phyloP scores from a whole-genome alignment of 1,139 yeast genomes.

The Candida sanyaensis region DNA sequence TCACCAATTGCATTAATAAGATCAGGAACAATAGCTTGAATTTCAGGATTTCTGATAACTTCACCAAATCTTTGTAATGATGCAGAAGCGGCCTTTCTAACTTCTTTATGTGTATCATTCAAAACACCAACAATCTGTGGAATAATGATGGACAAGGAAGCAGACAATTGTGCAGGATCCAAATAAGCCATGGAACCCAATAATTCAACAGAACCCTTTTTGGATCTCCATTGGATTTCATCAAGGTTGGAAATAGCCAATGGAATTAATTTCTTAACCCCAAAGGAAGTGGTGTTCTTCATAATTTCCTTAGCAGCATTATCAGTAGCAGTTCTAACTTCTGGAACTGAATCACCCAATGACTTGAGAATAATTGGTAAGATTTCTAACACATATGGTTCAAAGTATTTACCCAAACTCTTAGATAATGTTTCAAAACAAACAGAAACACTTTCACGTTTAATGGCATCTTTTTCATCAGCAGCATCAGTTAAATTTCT shows the following conservation, averaged over 20 bases:
- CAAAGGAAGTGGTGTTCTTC: slow-evolving; percentile 90
- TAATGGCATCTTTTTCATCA: slow-evolving; percentile 75
- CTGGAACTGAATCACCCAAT: slow-evolving; percentile 81
- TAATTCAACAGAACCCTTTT: slow-evolving; percentile 94
- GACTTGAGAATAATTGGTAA: slow-evolving; percentile 78
- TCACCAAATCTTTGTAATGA: slow-evolving; percentile 92
- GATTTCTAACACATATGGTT: slow-evolving; percentile 90
- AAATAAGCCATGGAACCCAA: slow-evolving; percentile 97
- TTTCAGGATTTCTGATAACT: slow-evolving; percentile 96
- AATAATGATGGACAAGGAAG: slow-evolving; percentile 83
- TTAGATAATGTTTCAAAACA: slow-evolving; percentile 84
- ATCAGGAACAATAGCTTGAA: slow-evolving; percentile 85
- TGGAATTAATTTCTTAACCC: slow-evolving; percentile 90
- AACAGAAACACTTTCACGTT: slow-evolving; percentile 87
- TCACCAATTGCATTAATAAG: slow-evolving; percentile 93
- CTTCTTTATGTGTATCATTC: slow-evolving; percentile 95
- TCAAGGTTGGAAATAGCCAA: slow-evolving; percentile 83
- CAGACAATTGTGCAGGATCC: slow-evolving; percentile 91
- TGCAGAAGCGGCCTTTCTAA: slow-evolving; percentile 90
- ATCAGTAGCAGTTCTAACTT: slow-evolving; percentile 88
- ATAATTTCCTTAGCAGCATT: slow-evolving; percentile 85
- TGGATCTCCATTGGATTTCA: slow-evolving; percentile 93
- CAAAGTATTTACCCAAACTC: slow-evolving; percentile 74
- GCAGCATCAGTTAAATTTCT: slow-evolving; percentile 80
- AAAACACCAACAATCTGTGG: slow-evolving; percentile 96